phyloP scores from a whole-genome alignment of 805 yeast genomes.

The Pichia cabralensis region DNA sequence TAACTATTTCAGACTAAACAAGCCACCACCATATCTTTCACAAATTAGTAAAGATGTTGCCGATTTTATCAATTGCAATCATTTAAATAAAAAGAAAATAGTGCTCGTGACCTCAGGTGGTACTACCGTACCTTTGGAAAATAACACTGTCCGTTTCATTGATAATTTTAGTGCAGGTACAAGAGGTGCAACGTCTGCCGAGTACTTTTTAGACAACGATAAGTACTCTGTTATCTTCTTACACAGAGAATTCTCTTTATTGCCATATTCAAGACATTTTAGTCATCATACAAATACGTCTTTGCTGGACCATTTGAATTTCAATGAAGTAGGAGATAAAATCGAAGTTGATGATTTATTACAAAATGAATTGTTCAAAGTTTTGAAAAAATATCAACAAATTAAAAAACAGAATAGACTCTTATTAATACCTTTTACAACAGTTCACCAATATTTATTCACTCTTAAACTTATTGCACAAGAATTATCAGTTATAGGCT shows the following conservation, averaged over 20 bases:
- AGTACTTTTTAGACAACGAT: conserved; percentile 72
- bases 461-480: conserved; percentile 63
- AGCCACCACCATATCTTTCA: conserved; percentile 64
- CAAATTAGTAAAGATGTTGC: conserved; percentile 48
- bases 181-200: conserved; percentile 94
- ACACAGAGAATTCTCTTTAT: conserved; percentile 83
- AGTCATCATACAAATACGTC: conserved; percentile 78
- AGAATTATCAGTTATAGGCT: conserved; percentile 43
- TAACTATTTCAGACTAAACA: conserved; percentile 60
- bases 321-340: conserved; percentile 33
- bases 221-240: conserved; percentile 91
- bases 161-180: conserved; percentile 98
- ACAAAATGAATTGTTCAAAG: conserved; percentile 49
- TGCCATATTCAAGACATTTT: conserved; percentile 88
- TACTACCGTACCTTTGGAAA: conserved; percentile 94
- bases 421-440: conserved; percentile 81
- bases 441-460: conserved; percentile 88
- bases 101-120: conserved; percentile 94
- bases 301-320: conserved; percentile 72
- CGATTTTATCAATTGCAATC: conserved; percentile 53
- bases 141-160: conserved; percentile 91
- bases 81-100: conserved; percentile 34
- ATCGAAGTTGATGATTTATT: conserved; percentile 54
- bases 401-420: conserved; percentile 44
- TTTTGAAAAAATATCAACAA: conserved; percentile 42